Evolutionary conservation across 768 basidiomycete genomes (phyloP).

Genomic region (Rhodotorula graminis): DNA sequence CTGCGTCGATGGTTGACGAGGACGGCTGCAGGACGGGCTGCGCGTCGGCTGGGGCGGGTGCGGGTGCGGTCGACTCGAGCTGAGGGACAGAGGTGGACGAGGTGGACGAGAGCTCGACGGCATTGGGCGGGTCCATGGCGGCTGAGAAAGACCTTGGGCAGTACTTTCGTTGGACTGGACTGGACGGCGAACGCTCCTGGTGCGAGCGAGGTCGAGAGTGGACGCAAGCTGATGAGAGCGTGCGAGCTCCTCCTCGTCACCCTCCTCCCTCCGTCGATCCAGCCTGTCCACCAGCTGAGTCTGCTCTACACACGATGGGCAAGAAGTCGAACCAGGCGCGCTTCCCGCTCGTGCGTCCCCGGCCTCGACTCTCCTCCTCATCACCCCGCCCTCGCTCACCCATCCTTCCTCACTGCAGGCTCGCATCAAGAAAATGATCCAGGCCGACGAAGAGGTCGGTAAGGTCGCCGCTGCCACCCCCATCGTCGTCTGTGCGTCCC

Average conservation of each 20-base stretch:
- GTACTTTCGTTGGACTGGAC: background rate
- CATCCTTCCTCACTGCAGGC: slow-evolving; percentile 57
- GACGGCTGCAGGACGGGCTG: too few species aligned
- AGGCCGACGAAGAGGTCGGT: slow-evolving; percentile 97
- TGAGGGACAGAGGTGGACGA: background rate
- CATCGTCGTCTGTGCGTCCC: slow-evolving; percentile 81
- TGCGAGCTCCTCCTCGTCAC: background rate
- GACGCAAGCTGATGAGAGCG: background rate
- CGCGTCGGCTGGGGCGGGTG: background rate
- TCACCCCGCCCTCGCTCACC: background rate
- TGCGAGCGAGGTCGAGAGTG: background rate
- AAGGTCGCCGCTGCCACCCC: slow-evolving; percentile 96
- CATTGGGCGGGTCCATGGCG: background rate
- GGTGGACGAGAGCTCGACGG: background rate
- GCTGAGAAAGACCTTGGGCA: background rate
- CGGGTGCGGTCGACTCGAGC: background rate
- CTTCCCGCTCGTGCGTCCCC: slow-evolving; percentile 71
- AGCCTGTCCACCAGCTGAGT: too few species aligned
- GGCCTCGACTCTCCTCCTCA: background rate
- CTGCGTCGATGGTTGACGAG: too few species aligned
- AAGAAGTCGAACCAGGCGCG: slow-evolving; percentile 87
- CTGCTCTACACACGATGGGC: slow-evolving; percentile 56
- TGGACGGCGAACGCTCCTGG: background rate
- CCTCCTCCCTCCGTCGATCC: background rate
- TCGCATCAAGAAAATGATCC: slow-evolving; percentile 98